Evolutionary conservation across 768 basidiomycete species (phyloP), one percentile per base, ranked within the genome.

Genomic region (Pholiota conissans): DNA sequence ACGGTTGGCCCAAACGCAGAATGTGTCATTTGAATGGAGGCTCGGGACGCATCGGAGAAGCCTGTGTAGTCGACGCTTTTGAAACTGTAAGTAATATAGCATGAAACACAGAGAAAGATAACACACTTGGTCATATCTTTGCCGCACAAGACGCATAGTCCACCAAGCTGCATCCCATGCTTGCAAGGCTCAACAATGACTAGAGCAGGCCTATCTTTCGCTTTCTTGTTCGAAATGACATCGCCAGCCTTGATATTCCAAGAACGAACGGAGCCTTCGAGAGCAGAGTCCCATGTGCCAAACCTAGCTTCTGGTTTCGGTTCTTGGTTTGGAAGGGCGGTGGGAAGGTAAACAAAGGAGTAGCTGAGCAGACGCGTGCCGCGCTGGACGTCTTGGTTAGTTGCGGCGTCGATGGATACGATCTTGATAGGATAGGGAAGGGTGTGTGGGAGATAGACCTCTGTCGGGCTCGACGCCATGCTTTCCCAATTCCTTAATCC

Each of bases 11-110:
- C 92, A 61, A 88, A 86, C 42, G 92, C 90, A 57, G 91, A 91
- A 73, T 99, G 95, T 7, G 91, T 93, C 89, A 98, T 95, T 69
- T 90, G 91, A 62, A 96, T 95, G 47, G 85, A 87, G 49, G 94
- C 94, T 57, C 93, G 85, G 32, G 87, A 85, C 37, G 91, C 83
- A 74, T 95, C 91, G 20, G 90, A 89, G 77, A 87, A 91, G 26
- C 92, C 93, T 0, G 87, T 91, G 68, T 95, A 95, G 75, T 95
- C 94, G 62, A 82, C 79, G 56, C 94, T 78, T 52, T 29, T 35
- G 29, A 42, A 60, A 56, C 57, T 13, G 62, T 52, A 46, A 29
- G 52, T 53, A 55, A 54, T 28, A 20, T 27, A 26, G 42, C 35
- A n/a, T 29, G 34, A 37, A 13, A 54, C 34, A 56, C 13, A 40